A percentile compares a stretch with the other conserved stretches of the same genome.
Conservation (phyloP, 1,139 yeast genomes). For the Hansenula sp. region DNA sequence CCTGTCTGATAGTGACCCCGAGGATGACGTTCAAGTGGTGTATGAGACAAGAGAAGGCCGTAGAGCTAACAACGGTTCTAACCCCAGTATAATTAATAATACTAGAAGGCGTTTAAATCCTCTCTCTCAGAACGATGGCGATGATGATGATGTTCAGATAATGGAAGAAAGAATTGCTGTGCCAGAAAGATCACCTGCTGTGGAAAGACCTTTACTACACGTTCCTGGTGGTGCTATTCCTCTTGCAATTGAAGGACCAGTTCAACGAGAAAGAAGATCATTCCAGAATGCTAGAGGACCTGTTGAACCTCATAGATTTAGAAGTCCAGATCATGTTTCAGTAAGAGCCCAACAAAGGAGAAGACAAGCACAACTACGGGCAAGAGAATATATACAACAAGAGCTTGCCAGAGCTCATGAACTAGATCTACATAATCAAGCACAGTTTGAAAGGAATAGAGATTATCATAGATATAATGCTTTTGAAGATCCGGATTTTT, state of each 20-base stretch:
- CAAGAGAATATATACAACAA: background rate
- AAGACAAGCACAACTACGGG: background rate
- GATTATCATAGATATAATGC: too few species aligned
- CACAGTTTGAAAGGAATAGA: too few species aligned
- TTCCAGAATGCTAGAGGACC: constrained; percentile 1
- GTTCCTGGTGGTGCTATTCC: constrained; percentile 1
- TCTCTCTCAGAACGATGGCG: background rate
- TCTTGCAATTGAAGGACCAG: background rate
- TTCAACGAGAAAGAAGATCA: constrained; percentile 1
- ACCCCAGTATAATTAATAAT: too few species aligned
- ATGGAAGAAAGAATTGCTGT: background rate
- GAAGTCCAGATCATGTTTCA: background rate
- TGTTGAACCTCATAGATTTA: too few species aligned
- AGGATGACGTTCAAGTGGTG: too few species aligned
- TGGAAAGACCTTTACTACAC: background rate
- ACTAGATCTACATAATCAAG: too few species aligned
- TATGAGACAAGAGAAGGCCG: too few species aligned
- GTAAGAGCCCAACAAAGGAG: background rate
- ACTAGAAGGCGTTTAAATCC: too few species aligned
- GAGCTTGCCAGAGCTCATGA: too few species aligned
- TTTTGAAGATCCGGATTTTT: constrained; percentile 11
- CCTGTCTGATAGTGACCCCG: too few species aligned
- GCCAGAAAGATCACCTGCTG: background rate
- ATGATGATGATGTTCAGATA: constrained; percentile 1
- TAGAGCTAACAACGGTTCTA: too few species aligned